Conservation (phyloP, 371 early-diverging fungal species). For the Chytridiales sp. region DNA sequence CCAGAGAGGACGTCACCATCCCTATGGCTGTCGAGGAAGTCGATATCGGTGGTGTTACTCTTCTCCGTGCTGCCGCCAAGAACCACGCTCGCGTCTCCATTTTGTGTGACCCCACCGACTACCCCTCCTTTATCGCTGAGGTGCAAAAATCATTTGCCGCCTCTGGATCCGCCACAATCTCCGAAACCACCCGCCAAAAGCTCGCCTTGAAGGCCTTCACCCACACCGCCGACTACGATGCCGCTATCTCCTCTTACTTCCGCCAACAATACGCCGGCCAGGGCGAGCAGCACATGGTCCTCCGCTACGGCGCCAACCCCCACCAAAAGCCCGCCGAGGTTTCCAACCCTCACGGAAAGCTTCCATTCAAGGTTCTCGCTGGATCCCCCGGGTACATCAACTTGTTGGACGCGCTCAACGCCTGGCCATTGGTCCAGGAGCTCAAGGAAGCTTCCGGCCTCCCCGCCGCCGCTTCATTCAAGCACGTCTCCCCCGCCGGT, state of each 20-base stretch:
- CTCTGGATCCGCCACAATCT: constrained; percentile 42
- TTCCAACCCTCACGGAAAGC: constrained; percentile 71
- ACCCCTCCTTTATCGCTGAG: constrained; percentile 72
- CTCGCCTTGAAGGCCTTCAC: constrained; percentile 87
- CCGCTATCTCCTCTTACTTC: constrained; percentile 93
- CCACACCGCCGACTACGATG: constrained; percentile 94
- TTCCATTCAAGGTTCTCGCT: constrained; percentile 88
- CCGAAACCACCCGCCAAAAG: constrained; percentile 56
- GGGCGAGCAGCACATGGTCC: constrained; percentile 71
- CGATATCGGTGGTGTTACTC: constrained; percentile 97
- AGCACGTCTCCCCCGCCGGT: constrained; percentile 98
- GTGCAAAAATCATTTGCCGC: constrained; percentile 40
- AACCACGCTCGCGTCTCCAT: constrained; percentile 95
- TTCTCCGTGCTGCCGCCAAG: constrained; percentile 97
- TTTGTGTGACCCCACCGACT: constrained; percentile 89
- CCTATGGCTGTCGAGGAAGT: constrained; percentile 95
- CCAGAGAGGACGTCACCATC: constrained; percentile 83
- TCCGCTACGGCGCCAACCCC: constrained; percentile 97
- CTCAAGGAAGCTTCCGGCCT: constrained; percentile 65
- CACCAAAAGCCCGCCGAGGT: constrained; percentile 97
- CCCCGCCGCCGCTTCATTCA: constrained; percentile 96
- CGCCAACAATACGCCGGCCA: constrained; percentile 77
- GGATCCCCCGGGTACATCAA: constrained; percentile 98
- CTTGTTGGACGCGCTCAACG: constrained; percentile 92
- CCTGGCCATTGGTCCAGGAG: constrained; percentile 96